These are phyloP conservation scores for Pseudonitzschia delicatissima DNA, from an alignment of 108 stramenopile genomes.

Conservation along the genomic window DNA sequence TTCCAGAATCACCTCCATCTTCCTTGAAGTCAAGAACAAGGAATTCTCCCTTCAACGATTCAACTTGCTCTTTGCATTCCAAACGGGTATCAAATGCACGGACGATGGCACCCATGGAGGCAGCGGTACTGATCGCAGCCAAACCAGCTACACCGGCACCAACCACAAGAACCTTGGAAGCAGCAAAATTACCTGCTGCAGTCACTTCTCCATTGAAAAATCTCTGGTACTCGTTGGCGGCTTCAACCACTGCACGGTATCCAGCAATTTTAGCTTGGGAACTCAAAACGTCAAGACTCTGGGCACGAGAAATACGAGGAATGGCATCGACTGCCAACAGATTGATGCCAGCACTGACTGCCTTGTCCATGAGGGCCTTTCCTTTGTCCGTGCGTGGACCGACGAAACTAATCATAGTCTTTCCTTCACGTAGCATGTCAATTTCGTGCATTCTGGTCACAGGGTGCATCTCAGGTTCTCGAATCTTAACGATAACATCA, in stretches of 20 bases:
- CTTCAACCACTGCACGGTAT: slow-evolving; percentile 89
- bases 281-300: slow-evolving; percentile 74
- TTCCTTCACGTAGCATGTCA: slow-evolving; percentile 53
- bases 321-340: slow-evolving; percentile 64
- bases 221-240: slow-evolving; percentile 71
- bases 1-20: slow-evolving; percentile 55
- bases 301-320: slow-evolving; percentile 78
- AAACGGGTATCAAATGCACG: slow-evolving; percentile 85
- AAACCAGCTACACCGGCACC: slow-evolving; percentile 91
- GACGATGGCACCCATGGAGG: slow-evolving; percentile 89
- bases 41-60: slow-evolving; percentile 84
- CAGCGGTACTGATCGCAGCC: slow-evolving; percentile 82
- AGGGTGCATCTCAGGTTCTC: slow-evolving; percentile 57
- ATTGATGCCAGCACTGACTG: slow-evolving; percentile 37
- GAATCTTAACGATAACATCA: slow-evolving; percentile 57
- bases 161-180: slow-evolving; percentile 84
- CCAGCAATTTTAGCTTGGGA: slow-evolving; percentile 92
- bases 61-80: slow-evolving; percentile 88
- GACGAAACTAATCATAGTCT: slow-evolving; percentile 67
- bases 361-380: slow-evolving; percentile 55
- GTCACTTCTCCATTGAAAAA: slow-evolving; percentile 87
- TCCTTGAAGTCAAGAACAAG: slow-evolving; percentile 56
- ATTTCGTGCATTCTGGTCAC: slow-evolving; percentile 59
- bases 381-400: slow-evolving; percentile 52
- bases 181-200: slow-evolving; percentile 80